Percentiles rank a stretch among this genome's conserved stretches.
Conservation (phyloP, 768 basidiomycete species). For the Collybiopsis luxurians region DNA sequence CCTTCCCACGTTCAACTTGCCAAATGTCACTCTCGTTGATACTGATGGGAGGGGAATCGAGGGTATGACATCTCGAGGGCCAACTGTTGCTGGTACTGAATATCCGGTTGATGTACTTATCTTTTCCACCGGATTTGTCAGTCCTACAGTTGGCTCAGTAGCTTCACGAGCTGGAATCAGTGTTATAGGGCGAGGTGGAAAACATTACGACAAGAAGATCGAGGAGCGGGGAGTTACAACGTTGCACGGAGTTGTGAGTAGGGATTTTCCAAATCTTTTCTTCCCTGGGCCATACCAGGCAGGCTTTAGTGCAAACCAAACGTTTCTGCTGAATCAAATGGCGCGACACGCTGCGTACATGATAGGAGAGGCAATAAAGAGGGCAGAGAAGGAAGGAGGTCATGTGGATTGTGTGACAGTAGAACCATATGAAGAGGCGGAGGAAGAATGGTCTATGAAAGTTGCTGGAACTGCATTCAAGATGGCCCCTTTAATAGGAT, state of each 20-base stretch:
- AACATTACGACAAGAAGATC: background rate
- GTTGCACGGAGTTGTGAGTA: slow-evolving; percentile 12
- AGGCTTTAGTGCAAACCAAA: slow-evolving; percentile 8
- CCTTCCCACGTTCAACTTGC: slow-evolving; percentile 14
- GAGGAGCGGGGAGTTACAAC: background rate
- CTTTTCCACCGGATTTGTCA: background rate
- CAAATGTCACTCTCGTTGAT: slow-evolving; percentile 16
- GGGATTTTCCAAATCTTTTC: slow-evolving; percentile 17
- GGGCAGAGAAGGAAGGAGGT: no score
- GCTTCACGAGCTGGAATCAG: background rate
- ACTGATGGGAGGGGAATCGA: slow-evolving; percentile 16
- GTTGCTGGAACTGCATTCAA: background rate
- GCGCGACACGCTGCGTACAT: slow-evolving; percentile 9
- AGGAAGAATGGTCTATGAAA: background rate
- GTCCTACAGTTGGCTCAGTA: background rate
- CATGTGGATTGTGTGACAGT: background rate
- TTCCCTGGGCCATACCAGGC: slow-evolving; percentile 5
- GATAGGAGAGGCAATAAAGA: background rate
- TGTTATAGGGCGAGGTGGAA: background rate
- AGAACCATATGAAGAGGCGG: background rate
- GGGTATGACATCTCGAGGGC: background rate
- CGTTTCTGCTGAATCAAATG: background rate
- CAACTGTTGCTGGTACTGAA: slow-evolving; percentile 7
- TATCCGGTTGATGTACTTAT: background rate
- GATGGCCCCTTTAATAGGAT: background rate